Base-by-base conservation (phyloP, 306 rosid genomes). In the Dryas drummondii region DNA sequence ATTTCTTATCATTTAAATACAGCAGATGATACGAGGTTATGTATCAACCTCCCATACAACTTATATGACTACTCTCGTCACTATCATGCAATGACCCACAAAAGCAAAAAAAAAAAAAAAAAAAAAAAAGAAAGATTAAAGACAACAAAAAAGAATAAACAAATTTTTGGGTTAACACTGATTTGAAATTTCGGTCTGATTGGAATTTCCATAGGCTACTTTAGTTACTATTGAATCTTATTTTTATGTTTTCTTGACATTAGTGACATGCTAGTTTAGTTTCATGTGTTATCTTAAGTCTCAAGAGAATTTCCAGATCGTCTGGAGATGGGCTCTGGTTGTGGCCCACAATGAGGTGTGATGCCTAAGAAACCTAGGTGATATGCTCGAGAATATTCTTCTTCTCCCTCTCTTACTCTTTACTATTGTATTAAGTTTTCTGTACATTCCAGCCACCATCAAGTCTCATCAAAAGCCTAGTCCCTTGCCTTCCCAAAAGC, bases 1-100 rank as follows among this genome's bases (percentile, higher is more conserved):
- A 75, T 59, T 41, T 13, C 45, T 65, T 68, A 69, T 70, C 74
- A 48, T 56, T 42, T 66, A 27, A 74, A 37, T 50, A 47, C 66
- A 41, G 66, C 15, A 73, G n/a, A 70, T 63, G 48, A 56, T 41
- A 70, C 15, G 17, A 79, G 70, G 72, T 26, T 71, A 72, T 65
- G 54, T 46, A 76, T 72, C 82, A 73, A 78, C 80, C 67, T 76
- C 53, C 42, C 27, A 58, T 22, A 59, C n/a, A 86, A 74, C 71
- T 53, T 50, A 66, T 65, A 46, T 9, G 26, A 64, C 17, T 14
- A 72, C 77, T 74, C 59, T 86, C 73, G 50, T 64, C 52, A 76
- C 41, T 72, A 70, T 71, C 77, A 64, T 14, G 66, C 52, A 76
- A 66, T 49, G 56, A 56, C 37, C 65, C 62, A 32, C 59, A 72